Conservation (phyloP, 306 rosid species). For the Lathyrus tuberosus region DNA sequence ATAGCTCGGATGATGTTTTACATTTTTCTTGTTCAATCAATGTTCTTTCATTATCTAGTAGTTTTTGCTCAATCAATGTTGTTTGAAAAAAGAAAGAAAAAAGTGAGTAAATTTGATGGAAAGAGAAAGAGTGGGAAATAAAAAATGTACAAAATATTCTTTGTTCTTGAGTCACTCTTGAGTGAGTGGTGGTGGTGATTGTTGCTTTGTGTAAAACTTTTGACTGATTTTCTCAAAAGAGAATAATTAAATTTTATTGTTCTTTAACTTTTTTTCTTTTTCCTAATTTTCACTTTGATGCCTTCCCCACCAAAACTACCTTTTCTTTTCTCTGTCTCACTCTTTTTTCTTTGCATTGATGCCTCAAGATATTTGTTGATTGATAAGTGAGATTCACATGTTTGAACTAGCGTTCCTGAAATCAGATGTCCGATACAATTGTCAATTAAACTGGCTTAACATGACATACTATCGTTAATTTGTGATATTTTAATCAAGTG, state of each 20-base stretch:
- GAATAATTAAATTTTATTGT: conserved; percentile 44
- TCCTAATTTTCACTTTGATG: conserved; percentile 36
- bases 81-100: not conserved
- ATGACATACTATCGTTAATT: too few relatives aligned
- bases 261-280: conserved; percentile 34
- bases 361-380: conserved; percentile 33
- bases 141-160: conserved; percentile 33
- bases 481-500: too few relatives aligned
- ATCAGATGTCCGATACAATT: too few relatives aligned
- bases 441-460: too few relatives aligned
- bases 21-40: conserved; percentile 44
- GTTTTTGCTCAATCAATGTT: conserved; percentile 17
- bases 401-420: too few relatives aligned
- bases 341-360: conserved; percentile 31
- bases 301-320: conserved; percentile 15
- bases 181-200: conserved; percentile 46
- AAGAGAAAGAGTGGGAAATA: conserved; percentile 37
- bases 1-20: too few relatives aligned
- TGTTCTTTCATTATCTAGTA: conserved; percentile 2
- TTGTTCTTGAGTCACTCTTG: conserved; percentile 44
- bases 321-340: conserved; percentile 22
- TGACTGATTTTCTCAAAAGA: conserved; percentile 45
- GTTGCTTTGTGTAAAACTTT: conserved; percentile 43
- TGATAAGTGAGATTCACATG: not conserved
- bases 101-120: conserved; percentile 21